phyloP scores from a whole-genome alignment of 2,329 filamentous ascomycete species.

The Botrytis porri region DNA sequence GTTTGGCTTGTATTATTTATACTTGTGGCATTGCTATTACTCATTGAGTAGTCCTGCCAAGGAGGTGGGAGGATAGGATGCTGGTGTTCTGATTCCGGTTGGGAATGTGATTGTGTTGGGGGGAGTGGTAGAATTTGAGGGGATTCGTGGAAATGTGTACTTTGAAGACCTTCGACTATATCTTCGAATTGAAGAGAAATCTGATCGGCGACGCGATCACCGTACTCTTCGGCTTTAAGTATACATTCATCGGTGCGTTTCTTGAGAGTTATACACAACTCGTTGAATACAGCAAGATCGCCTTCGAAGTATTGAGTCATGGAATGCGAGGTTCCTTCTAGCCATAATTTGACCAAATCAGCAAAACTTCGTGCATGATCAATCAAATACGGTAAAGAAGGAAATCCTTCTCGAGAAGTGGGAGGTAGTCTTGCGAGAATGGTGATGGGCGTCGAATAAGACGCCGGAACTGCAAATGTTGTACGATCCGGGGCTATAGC shows the following conservation, averaged over 20 bases:
- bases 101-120: neutral
- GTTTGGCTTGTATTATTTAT: slow-evolving; percentile 5
- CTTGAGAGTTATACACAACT: slow-evolving; percentile 36
- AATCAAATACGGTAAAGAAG: slow-evolving; percentile 87
- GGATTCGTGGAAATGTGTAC: slow-evolving; percentile 12
- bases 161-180: slow-evolving; percentile 31
- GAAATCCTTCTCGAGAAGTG: slow-evolving; percentile 85
- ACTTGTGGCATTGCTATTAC: neutral
- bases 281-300: slow-evolving; percentile 36
- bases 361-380: slow-evolving; percentile 86
- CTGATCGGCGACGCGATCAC: slow-evolving; percentile 29
- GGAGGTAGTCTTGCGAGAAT: slow-evolving; percentile 80
- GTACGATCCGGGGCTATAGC: slow-evolving; percentile 71
- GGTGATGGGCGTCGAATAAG: slow-evolving; percentile 88
- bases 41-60: slow-evolving; percentile 22
- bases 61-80: slow-evolving; percentile 23
- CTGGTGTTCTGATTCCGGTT: slow-evolving; percentile 16
- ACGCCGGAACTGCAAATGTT: slow-evolving; percentile 67
- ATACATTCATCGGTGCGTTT: slow-evolving; percentile 37
- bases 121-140: neutral
- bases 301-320: slow-evolving; percentile 30
- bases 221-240: slow-evolving; percentile 32
- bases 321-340: slow-evolving; percentile 48
- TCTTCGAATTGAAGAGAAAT: slow-evolving; percentile 34
- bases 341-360: slow-evolving; percentile 77